These are phyloP conservation scores for apple (Malus domestica) DNA, from an alignment of 306 rosid species.

Conservation along the genomic window DNA sequence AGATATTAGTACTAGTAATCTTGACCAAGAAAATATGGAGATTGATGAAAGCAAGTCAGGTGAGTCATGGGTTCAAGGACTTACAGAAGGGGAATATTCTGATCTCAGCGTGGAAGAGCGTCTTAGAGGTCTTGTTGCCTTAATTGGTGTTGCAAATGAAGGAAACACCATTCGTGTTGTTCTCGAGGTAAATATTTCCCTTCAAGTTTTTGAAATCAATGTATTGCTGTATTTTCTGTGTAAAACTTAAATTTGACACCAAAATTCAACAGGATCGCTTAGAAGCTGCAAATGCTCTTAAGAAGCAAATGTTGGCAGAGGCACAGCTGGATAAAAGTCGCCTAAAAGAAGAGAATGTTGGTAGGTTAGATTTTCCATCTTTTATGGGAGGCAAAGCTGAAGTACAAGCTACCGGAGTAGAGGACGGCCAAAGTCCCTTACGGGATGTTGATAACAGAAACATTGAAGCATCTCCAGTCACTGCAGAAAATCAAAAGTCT, in stretches of 20 bases:
- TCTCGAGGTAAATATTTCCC: constrained; percentile 65
- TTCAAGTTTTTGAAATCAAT: neutral
- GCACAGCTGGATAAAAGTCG: constrained; percentile 95
- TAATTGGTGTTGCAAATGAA: constrained; percentile 92
- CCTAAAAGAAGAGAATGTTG: constrained; percentile 58
- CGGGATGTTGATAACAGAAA: constrained; percentile 47
- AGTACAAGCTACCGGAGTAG: constrained; percentile 43
- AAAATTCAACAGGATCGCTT: constrained; percentile 68
- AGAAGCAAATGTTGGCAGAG: constrained; percentile 99
- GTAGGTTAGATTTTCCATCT: constrained; percentile 54
- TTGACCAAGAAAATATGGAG: constrained; percentile 77
- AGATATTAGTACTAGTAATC: constrained; percentile 30
- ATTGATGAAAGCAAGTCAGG: constrained; percentile 95
- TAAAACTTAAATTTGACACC: constrained; percentile 20
- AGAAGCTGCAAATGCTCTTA: constrained; percentile 94
- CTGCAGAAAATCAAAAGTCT: constrained; percentile 53
- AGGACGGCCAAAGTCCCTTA: constrained; percentile 76
- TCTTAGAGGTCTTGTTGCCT: constrained; percentile 71
- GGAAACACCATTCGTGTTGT: constrained; percentile 88
- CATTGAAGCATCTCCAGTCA: constrained; percentile 56
- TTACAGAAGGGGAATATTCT: constrained; percentile 88
- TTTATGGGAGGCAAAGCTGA: constrained; percentile 55
- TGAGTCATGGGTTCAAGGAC: constrained; percentile 97
- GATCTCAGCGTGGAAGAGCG: constrained; percentile 96
- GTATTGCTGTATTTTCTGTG: constrained; percentile 1